Evolutionary conservation across 768 basidiomycete genomes (phyloP), one percentile per base, ranked within the genome.

Genomic region (Leucocoprinus sp.): DNA sequence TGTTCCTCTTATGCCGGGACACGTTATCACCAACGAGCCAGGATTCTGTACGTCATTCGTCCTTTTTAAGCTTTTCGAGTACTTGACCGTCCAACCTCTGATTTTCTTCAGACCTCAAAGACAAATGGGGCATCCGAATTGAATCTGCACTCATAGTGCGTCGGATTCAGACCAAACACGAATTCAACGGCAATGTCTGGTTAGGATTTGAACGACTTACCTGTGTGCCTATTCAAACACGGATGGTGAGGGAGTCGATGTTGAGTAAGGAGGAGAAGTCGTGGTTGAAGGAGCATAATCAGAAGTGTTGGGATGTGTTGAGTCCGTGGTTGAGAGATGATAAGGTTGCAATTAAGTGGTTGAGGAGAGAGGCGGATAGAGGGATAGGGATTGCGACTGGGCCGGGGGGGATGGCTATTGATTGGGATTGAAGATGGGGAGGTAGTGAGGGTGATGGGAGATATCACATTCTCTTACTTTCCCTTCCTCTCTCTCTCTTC

Each of bases 11-110:
- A 70, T 74, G 18, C 79, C 80, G n/a, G 96, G 96, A 8, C 82
- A 96, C 62, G 80, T 93, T 54, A 80, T 93, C 48, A 92, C 92
- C 37, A 93, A 96, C 56, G 93, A 97, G 64, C 95, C 93, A 37
- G 93, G 92, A 0, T 93, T 81, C 64, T 95, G 84, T 89, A 58
- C 61, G 84, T 74, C 26, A 45, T 27, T 35, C 21, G 47, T 52
- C 34, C 31, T 21, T 45, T 24, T 18, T 34, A 27, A 49, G 50
- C 23, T 45, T 24, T 18, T 34, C 29, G 48, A 50, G 8, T 49
- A 31, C 50, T 48, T 12, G 28, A n/a, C n/a, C 24, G 27, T 28
- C 21, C 38, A 27, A 18, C 41, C 52, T 54, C 46, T 47, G 41
- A 41, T 27, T 29, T 31, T 42, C 46, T 26, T 54, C 50, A 82